These are phyloP conservation scores for Jaltomata sinuosa DNA, from an alignment of 257 asterid species.

Conservation along the genomic window DNA sequence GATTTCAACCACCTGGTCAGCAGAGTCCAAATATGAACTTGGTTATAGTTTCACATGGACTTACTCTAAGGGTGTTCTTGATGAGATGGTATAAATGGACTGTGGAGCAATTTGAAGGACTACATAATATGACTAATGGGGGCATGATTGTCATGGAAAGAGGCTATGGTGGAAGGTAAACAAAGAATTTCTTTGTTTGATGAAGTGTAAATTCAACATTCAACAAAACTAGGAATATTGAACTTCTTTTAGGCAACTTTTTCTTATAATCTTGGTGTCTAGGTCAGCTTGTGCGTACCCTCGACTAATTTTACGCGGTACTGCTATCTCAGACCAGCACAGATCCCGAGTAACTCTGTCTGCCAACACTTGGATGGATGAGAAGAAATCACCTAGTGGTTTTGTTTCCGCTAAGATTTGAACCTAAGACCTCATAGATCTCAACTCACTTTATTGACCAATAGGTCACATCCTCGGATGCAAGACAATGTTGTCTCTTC, in stretches of 20 bases:
- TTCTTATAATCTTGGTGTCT: too few relatives aligned
- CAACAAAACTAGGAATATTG: neutral
- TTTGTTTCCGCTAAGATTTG: too few relatives aligned
- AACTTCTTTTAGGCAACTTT: neutral
- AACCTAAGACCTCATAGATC: too few relatives aligned
- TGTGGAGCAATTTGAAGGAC: conserved; percentile 67
- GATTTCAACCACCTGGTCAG: conserved; percentile 76
- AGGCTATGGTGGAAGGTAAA: conserved; percentile 81
- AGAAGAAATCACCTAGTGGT: too few relatives aligned
- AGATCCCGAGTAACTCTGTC: too few relatives aligned
- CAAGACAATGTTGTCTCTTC: too few relatives aligned
- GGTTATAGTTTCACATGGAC: conserved; percentile 61
- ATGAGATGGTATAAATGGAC: conserved; percentile 91
- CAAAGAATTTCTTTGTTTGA: neutral
- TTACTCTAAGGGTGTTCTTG: conserved; percentile 47
- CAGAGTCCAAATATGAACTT: conserved; percentile 69
- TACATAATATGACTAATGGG: conserved; percentile 50
- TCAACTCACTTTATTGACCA: too few relatives aligned
- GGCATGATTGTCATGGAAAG: conserved; percentile 60
- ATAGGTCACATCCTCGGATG: too few relatives aligned
- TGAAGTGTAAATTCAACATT: neutral
- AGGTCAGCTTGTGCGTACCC: too few relatives aligned
- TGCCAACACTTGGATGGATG: too few relatives aligned
- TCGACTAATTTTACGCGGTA: too few relatives aligned
- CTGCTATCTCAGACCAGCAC: too few relatives aligned